phyloP scores from a whole-genome alignment of 352 stramenopile genomes.

The Thalassiosira mediterranea region DNA sequence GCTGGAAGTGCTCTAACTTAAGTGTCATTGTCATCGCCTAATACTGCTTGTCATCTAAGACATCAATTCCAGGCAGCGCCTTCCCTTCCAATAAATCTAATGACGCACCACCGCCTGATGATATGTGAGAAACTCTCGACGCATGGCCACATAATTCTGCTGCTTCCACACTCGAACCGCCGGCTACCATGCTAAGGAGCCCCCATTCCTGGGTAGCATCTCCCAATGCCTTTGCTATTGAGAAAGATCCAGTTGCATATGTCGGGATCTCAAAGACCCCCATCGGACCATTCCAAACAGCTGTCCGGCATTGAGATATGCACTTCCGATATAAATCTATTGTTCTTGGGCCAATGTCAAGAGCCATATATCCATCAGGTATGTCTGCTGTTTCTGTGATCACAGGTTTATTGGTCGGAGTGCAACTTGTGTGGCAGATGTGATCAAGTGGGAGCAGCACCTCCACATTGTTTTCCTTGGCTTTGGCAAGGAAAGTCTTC shows the following conservation, averaged over 20 bases:
- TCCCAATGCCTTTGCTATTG: conserved; percentile 92
- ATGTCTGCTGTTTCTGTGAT: conserved; percentile 83
- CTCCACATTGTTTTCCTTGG: conserved; percentile 86
- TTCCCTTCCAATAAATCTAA: conserved; percentile 97
- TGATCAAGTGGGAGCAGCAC: conserved; percentile 96
- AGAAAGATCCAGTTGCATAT: conserved; percentile 93
- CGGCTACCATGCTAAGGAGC: conserved; percentile 96
- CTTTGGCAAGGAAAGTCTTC: conserved; percentile 91
- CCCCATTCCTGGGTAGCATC: conserved; percentile 88
- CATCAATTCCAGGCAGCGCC: conserved; percentile 94
- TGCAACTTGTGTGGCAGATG: conserved; percentile 79
- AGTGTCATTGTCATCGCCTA: too few relatives aligned
- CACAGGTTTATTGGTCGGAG: conserved; percentile 79
- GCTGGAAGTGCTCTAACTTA: too few relatives aligned
- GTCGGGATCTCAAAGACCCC: conserved; percentile 97
- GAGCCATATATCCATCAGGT: conserved; percentile 92
- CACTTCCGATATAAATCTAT: conserved; percentile 74
- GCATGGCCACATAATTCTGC: conserved; percentile 83
- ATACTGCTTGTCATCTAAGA: conserved; percentile 87
- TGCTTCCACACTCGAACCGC: conserved; percentile 90
- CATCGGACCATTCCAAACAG: conserved; percentile 98
- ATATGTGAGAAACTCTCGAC: conserved; percentile 87
- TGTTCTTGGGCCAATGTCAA: conserved; percentile 86
- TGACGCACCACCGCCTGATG: conserved; percentile 93
- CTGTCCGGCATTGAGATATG: conserved; percentile 88